Conservation (phyloP, 176 grass and related monocot species). For the Carex littledalei region DNA sequence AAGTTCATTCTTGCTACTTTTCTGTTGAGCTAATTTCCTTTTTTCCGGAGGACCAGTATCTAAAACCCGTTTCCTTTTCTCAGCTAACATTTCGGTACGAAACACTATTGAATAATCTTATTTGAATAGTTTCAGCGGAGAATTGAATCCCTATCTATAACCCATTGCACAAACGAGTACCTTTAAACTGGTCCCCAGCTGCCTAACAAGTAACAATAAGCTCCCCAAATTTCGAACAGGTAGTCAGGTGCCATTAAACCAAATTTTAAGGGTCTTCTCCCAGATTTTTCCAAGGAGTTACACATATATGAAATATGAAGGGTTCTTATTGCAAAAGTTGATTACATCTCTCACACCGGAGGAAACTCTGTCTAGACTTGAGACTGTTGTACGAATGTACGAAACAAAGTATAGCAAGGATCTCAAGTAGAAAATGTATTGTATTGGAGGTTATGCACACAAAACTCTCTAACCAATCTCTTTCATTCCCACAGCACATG, state of each 20-base stretch:
- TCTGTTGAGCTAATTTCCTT: background rate
- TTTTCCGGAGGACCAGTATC: background rate
- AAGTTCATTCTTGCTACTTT: background rate
- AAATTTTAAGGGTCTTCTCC: background rate
- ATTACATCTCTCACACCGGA: background rate
- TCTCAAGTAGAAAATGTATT: background rate
- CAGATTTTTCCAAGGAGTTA: no score
- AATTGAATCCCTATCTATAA: no score
- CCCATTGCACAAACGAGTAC: no score
- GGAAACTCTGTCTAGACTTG: no score
- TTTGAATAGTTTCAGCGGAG: background rate
- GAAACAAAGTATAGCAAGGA: background rate
- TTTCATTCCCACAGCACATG: constrained; percentile 7
- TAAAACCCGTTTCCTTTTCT: background rate
- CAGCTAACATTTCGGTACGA: background rate
- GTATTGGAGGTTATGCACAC: background rate
- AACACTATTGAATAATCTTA: background rate
- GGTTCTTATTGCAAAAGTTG: background rate
- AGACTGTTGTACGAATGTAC: no score
- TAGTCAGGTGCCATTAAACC: background rate
- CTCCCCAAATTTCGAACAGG: background rate
- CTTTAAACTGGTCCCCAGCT: background rate
- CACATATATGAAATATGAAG: background rate
- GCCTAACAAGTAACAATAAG: background rate
- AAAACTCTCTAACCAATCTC: background rate